A percentile compares a stretch with the other conserved stretches of the same genome.
phyloP scores from a whole-genome alignment of 306 rosid species.

The Dalbergia cochinchinensis region DNA sequence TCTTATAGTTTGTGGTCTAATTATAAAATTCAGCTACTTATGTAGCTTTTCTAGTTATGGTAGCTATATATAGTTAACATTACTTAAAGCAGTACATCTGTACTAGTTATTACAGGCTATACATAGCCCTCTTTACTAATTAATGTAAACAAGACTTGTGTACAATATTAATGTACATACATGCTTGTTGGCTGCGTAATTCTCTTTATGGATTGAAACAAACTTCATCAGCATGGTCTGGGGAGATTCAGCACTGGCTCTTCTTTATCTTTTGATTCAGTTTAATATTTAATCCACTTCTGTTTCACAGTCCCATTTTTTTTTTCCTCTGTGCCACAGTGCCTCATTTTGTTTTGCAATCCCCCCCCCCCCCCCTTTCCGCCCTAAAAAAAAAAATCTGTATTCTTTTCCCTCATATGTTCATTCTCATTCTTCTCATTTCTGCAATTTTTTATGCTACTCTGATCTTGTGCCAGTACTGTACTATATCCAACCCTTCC shows the following conservation, averaged over 20 bases:
- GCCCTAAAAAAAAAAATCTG: neutral
- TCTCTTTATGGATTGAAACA: slow-evolving; percentile 16
- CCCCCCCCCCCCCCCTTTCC: neutral
- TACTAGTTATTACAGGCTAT: neutral
- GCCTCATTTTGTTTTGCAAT: neutral
- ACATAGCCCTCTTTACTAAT: slow-evolving; percentile 11
- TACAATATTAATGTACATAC: slow-evolving; percentile 1
- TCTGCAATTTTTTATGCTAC: too few species aligned
- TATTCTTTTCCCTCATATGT: neutral
- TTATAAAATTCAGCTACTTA: slow-evolving; percentile 27
- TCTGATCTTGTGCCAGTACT: neutral
- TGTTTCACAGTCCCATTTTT: slow-evolving; percentile 7
- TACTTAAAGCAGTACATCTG: slow-evolving; percentile 4
- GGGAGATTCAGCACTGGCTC: slow-evolving; percentile 23
- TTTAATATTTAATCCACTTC: slow-evolving; percentile 11
- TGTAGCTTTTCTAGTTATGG: slow-evolving; percentile 25
- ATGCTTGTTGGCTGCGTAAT: slow-evolving; percentile 13
- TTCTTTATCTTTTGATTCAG: neutral
- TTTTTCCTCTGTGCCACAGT: neutral
- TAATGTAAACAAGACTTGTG: slow-evolving; percentile 7
- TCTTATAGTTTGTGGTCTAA: slow-evolving; percentile 39
- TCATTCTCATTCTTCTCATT: too few species aligned
- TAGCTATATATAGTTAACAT: neutral
- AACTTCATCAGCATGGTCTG: slow-evolving; percentile 18
- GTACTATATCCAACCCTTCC: neutral